These are phyloP conservation scores for Sugiyamaella boreocaroliniensis DNA, from an alignment of 805 yeast genomes.

Conservation along the genomic window DNA sequence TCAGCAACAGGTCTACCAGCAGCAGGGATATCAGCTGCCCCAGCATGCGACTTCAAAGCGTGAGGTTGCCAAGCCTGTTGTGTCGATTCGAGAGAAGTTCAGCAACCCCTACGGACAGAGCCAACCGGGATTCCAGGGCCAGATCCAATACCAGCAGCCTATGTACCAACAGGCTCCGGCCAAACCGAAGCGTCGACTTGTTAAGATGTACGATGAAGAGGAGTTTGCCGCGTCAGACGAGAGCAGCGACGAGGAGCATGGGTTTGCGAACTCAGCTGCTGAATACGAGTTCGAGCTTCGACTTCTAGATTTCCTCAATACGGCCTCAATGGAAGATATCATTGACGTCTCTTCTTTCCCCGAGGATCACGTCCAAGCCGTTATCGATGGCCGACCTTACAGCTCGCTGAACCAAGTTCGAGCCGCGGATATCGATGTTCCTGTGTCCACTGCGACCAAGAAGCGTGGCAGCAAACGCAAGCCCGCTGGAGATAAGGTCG, in stretches of 20 bases:
- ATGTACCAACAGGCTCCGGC: slow-evolving; percentile 6
- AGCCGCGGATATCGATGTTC: slow-evolving; percentile 45
- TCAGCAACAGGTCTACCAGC: slow-evolving; percentile 1
- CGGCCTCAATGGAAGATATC: slow-evolving; percentile 66
- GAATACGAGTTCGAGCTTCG: slow-evolving; percentile 51
- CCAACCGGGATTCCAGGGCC: background rate
- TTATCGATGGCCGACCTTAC: slow-evolving; percentile 70
- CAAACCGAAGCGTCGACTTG: slow-evolving; percentile 7
- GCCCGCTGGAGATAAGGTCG: slow-evolving; percentile 64
- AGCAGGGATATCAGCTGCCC: background rate
- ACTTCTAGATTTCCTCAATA: slow-evolving; percentile 69
- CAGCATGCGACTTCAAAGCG: slow-evolving; percentile 23
- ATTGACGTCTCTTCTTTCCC: slow-evolving; percentile 72
- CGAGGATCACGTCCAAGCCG: slow-evolving; percentile 54
- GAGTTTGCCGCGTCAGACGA: slow-evolving; percentile 14
- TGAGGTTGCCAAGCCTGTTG: slow-evolving; percentile 24
- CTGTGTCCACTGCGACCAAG: slow-evolving; percentile 23
- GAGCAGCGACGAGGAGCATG: slow-evolving; percentile 40
- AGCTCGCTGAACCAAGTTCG: slow-evolving; percentile 51
- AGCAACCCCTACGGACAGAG: slow-evolving; percentile 4
- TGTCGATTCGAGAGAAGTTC: slow-evolving; percentile 34
- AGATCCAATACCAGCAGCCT: slow-evolving; percentile 3
- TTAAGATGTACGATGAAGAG: slow-evolving; percentile 8
- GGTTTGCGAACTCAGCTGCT: slow-evolving; percentile 37
- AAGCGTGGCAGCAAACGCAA: slow-evolving; percentile 41